Evolutionary conservation across 306 rosid genomes (phyloP).

Genomic region (Cicer chorassanicum): DNA sequence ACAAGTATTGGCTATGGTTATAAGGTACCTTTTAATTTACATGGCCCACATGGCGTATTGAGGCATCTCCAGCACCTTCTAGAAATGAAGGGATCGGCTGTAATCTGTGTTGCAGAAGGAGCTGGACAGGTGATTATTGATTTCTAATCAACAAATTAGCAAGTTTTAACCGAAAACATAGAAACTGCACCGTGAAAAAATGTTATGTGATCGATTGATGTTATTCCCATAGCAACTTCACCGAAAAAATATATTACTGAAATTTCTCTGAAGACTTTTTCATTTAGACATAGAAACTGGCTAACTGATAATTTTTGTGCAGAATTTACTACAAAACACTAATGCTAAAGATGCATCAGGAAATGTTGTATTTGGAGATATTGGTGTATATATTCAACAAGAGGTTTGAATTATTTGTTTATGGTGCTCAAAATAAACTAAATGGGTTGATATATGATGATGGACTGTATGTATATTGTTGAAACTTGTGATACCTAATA

Average conservation of each 20-base stretch:
- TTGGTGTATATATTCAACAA: conserved; percentile 92
- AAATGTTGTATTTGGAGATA: conserved; percentile 78
- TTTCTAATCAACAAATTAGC: conserved; percentile 8
- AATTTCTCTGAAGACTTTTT: conserved; percentile 23
- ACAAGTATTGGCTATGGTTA: conserved; percentile 43
- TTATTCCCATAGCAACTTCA: not conserved
- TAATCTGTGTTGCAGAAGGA: conserved; percentile 94
- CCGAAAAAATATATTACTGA: not conserved
- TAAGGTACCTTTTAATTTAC: conserved; percentile 77
- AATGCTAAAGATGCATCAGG: conserved; percentile 97
- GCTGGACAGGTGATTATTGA: conserved; percentile 85
- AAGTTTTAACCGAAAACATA: not conserved
- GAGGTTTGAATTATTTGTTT: conserved; percentile 69
- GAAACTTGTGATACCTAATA: conserved; percentile 14
- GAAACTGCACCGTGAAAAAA: no score
- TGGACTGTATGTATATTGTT: conserved; percentile 28
- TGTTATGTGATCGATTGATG: not conserved
- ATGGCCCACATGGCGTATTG: conserved; percentile 89
- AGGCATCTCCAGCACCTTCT: conserved; percentile 83
- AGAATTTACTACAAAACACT: conserved; percentile 84
- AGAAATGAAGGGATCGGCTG: conserved; percentile 95
- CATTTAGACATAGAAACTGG: conserved; percentile 27
- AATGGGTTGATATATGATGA: conserved; percentile 10
- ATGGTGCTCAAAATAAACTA: conserved; percentile 12
- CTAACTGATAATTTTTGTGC: conserved; percentile 50